Percentiles rank a stretch among this genome's conserved stretches.
phyloP scores from a whole-genome alignment of 2,329 filamentous ascomycete species.

The Orbilia oligospora region DNA sequence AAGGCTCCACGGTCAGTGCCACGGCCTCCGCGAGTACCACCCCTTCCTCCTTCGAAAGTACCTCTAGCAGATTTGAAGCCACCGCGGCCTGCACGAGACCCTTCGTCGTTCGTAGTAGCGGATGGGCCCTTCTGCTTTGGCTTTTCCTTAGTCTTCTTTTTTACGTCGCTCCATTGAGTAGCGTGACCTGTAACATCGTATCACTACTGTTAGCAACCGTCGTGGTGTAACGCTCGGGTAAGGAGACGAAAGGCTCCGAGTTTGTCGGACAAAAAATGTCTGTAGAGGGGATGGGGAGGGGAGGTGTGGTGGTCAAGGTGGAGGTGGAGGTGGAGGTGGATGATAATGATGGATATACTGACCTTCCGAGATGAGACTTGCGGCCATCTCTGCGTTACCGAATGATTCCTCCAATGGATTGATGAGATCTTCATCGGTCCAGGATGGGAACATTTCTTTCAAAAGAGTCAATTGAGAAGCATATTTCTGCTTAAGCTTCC shows the following conservation, averaged over 20 bases:
- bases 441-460: constrained; percentile 93
- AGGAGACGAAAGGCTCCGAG: constrained; percentile 62
- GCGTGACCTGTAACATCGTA: constrained; percentile 75
- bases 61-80: constrained; percentile 66
- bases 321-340: background rate
- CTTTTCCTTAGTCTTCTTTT: constrained; percentile 82
- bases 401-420: constrained; percentile 91
- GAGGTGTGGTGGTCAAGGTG: background rate
- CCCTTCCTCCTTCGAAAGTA: constrained; percentile 70
- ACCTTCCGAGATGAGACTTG: constrained; percentile 86
- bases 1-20: constrained; percentile 73
- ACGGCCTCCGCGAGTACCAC: constrained; percentile 73
- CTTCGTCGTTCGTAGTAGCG: constrained; percentile 70
- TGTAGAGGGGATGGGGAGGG: background rate
- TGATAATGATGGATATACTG: constrained; percentile 58
- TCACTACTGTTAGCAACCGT: constrained; percentile 57
- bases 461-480: constrained; percentile 82
- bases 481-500: constrained; percentile 92
- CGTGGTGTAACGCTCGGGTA: background rate
- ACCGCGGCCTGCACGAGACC: constrained; percentile 68
- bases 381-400: constrained; percentile 81
- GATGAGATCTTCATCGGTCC: constrained; percentile 94
- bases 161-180: constrained; percentile 87
- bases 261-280: too few species aligned
- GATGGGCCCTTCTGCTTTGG: constrained; percentile 80